Conservation (phyloP, 495 filamentous ascomycete genomes). For the Aspergillus haitiensis region DNA sequence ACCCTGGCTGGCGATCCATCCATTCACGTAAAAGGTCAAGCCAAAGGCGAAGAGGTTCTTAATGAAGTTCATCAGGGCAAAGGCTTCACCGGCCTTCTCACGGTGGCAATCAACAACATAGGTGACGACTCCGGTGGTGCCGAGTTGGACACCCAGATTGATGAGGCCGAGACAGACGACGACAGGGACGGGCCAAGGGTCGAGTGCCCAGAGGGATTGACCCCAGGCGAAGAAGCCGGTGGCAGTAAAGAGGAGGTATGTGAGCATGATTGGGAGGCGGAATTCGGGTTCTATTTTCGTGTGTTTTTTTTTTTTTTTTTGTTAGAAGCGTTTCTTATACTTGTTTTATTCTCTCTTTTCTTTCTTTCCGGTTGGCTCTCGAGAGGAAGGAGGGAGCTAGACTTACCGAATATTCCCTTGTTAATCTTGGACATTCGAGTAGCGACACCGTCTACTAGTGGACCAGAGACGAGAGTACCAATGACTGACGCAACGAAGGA, state of each 20-base stretch:
- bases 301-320: constrained; percentile 27
- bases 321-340: background rate
- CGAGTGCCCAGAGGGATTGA: constrained; percentile 28
- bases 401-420: constrained; percentile 31
- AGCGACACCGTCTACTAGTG: constrained; percentile 43
- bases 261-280: constrained; percentile 44
- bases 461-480: constrained; percentile 39
- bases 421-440: constrained; percentile 33
- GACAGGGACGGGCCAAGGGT: constrained; percentile 41
- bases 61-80: constrained; percentile 44
- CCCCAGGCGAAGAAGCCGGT: constrained; percentile 50
- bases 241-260: constrained; percentile 42
- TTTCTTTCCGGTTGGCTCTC: background rate
- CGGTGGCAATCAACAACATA: constrained; percentile 46
- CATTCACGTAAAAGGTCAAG: constrained; percentile 39
- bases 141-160: constrained; percentile 46
- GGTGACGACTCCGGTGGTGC: constrained; percentile 40
- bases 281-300: constrained; percentile 51
- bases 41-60: constrained; percentile 45
- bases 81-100: constrained; percentile 44
- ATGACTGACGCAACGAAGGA: constrained; percentile 44
- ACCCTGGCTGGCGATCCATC: constrained; percentile 40
- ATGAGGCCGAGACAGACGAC: constrained; percentile 47
- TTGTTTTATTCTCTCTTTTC: background rate
- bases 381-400: constrained; percentile 6